These are phyloP conservation scores for Dimargaris xerosporica DNA, from an alignment of 192 early-diverging fungal genomes.

Conservation along the genomic window DNA sequence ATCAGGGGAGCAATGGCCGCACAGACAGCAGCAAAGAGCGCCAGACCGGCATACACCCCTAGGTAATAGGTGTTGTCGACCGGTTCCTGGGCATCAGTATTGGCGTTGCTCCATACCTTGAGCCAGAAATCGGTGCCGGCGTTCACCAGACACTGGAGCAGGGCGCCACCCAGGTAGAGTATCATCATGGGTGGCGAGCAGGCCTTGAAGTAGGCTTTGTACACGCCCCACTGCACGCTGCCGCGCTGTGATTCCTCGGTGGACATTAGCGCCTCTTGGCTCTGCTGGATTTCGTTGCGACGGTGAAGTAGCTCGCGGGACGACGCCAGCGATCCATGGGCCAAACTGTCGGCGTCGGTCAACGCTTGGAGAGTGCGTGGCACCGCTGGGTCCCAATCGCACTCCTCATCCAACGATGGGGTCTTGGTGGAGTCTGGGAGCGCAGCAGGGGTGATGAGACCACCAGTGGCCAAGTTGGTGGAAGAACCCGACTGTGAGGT, in stretches of 20 bases:
- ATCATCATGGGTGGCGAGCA: conserved; percentile 44
- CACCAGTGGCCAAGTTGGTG: conserved; percentile 5
- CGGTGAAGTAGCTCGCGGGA: conserved; percentile 11
- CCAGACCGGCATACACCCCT: conserved; percentile 65
- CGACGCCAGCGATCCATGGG: conserved; percentile 40
- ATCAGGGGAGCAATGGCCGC: conserved; percentile 51
- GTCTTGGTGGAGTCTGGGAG: neutral
- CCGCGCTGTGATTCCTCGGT: conserved; percentile 76
- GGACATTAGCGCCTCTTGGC: conserved; percentile 34
- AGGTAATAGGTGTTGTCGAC: conserved; percentile 44
- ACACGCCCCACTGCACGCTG: conserved; percentile 64
- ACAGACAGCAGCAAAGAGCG: conserved; percentile 47
- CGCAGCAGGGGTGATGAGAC: neutral
- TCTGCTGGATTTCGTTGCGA: conserved; percentile 12
- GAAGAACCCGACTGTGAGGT: neutral
- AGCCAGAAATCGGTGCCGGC: conserved; percentile 52
- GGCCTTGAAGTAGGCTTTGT: conserved; percentile 61
- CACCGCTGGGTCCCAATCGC: neutral
- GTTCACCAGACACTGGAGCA: conserved; percentile 36
- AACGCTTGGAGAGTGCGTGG: neutral
- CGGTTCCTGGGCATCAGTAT: conserved; percentile 14
- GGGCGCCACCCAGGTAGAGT: conserved; percentile 39
- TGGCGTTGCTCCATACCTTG: conserved; percentile 51
- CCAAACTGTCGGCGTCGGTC: conserved; percentile 21
- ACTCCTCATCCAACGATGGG: neutral